Base-by-base conservation (phyloP, 2,329 filamentous ascomycete genomes). In the Aspergillus terreus region DNA sequence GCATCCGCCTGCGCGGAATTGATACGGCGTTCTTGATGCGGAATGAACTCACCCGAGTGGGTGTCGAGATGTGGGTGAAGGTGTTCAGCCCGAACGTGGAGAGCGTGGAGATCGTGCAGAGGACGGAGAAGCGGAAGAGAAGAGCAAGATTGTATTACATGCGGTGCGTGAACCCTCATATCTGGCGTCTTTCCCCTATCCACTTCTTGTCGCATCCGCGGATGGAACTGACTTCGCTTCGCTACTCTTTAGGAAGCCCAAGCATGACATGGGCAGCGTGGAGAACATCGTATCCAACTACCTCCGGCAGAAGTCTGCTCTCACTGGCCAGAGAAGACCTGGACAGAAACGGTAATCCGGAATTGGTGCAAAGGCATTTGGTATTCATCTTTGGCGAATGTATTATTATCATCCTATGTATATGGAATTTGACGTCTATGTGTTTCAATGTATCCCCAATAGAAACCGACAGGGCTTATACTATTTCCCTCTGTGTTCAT, bases 11-110 rank as follows among this genome's bases (percentile, higher is more conserved):
- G 49, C 82, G 88, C n/a, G 91, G 91, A 53, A 82, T 94, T 54
- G 92, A 97, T 75, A 95, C 90, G 2, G 88, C 88, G 4, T 86
- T 99, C 50, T 76, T 96, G 53, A 79, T 99, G 54, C 83, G 94
- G 51, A 92, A 92, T 63, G 85, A 95, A 68, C 76, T 99, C 62
- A 92, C 90, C 60, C 83, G 88, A 62, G 83, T 95, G 6, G 89
- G 90, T 54, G 90, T 96, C 54, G 94, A 99, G 81, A 94, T 96
- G 90, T 96, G 90, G 86, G 91, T 88, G 74, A 99, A 99, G 79
- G 80, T 97, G 53, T 97, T 94, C 78, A 89, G 84, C 67, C 92
- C 92, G 54, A 87, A 89, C 67, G 87, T 97, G 30, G 84, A 88
- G 68, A 90, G 89, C 58, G 90, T 99, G 65, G 92, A 99, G 75